Base-by-base conservation (phyloP, 2,329 filamentous ascomycete genomes). In the Hirsutella thompsonii region DNA sequence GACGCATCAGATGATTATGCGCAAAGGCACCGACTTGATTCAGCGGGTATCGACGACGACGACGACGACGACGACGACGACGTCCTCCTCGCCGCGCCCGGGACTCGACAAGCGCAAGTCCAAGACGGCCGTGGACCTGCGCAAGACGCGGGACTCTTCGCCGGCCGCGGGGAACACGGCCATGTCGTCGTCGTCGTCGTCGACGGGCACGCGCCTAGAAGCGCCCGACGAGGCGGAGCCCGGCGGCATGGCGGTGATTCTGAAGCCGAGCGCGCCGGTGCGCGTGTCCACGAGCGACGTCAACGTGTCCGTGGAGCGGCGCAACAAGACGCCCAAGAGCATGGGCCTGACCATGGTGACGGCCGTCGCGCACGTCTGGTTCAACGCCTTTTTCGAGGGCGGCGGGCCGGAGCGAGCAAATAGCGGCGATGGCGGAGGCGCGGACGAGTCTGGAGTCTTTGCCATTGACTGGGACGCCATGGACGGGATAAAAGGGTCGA, bases 401-500 rank as follows among this genome's bases (percentile, higher is more conserved):
- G 67, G 75, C 18, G 83, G 83, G 0, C 79, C 82, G 0, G 83
- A 88, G 53, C 69, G 79, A n/a, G n/a, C n/a, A n/a, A n/a, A n/a
- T n/a, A n/a, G n/a, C n/a, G n/a, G n/a, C n/a, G n/a, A n/a, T n/a
- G n/a, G n/a, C 34, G 60, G 66, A 21, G 85, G 83, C 20, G 63
- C 68, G 14, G 72, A 83, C 38, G 72, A 80, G 35, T 83, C 73
- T 9, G 90, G 74, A 10, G 65, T 77, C 3, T 78, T 78, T 38
- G 61, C 65, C 43, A 71, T 78, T 21, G 69, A 70, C 1, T 78
- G 74, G 74, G 72, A 76, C 32, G 67, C 69, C 41, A 84, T 98
- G 77, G 92, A 98, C 51, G 92, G 92, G 3, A 89, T 98, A 59
- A 95, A 95, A 58, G 92, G 92, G 1, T 89, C 83, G 4, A 78